Conservation (phyloP, 352 stramenopile genomes). For the Globisporangium yorkense region DNA sequence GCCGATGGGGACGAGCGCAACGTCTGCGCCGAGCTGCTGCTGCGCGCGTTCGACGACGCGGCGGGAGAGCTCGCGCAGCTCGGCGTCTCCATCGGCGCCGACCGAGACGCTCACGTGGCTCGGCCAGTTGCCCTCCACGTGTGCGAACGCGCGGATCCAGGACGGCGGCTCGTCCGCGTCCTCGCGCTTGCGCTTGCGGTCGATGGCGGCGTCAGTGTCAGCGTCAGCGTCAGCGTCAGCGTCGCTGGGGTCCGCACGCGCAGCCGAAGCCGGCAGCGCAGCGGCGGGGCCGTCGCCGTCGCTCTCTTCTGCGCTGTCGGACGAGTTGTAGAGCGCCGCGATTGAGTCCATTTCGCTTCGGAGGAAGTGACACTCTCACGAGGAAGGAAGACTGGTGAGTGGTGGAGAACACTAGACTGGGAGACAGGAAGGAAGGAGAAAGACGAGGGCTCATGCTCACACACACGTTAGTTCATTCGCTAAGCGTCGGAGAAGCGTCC, state of each 20-base stretch:
- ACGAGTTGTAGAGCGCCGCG: slow-evolving; percentile 16
- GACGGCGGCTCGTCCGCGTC: slow-evolving; percentile 10
- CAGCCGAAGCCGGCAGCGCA: slow-evolving; percentile 4
- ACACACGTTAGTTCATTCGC: too few relatives aligned
- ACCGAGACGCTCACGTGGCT: slow-evolving; percentile 63
- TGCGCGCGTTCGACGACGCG: slow-evolving; percentile 28
- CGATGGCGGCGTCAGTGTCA: slow-evolving; percentile 10
- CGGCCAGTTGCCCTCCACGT: slow-evolving; percentile 80
- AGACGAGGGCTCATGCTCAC: neutral
- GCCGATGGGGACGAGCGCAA: slow-evolving; percentile 28
- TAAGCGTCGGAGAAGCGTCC: too few relatives aligned
- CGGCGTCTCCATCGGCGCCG: slow-evolving; percentile 9
- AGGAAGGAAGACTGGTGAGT: too few relatives aligned
- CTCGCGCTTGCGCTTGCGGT: slow-evolving; percentile 39
- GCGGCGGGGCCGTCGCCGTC: neutral
- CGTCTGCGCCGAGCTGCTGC: slow-evolving; percentile 3
- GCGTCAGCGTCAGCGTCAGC: too few relatives aligned
- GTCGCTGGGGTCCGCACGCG: neutral
- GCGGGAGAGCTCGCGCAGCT: slow-evolving; percentile 21
- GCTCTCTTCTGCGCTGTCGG: slow-evolving; percentile 14
- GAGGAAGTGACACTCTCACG: too few relatives aligned
- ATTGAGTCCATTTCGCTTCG: slow-evolving; percentile 8
- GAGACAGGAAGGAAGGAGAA: neutral
- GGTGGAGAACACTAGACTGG: too few relatives aligned
- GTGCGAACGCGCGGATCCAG: slow-evolving; percentile 62